These are phyloP conservation scores for Torulaspora indica DNA, from an alignment of 805 yeast genomes.

Conservation along the genomic window DNA sequence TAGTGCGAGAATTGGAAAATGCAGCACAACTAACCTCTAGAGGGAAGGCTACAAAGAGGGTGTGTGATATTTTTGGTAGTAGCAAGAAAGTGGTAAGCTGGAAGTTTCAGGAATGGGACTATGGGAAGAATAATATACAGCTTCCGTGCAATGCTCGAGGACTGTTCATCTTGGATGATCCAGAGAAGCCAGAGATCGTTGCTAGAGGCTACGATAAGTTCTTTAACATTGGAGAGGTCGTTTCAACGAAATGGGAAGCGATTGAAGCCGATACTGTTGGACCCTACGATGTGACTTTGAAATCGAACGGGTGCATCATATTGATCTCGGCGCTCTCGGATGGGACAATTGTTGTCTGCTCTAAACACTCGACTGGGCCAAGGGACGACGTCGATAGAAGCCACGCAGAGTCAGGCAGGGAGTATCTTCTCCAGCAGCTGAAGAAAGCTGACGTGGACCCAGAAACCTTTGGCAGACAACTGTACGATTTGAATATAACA, in stretches of 20 bases:
- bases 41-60: slow-evolving; percentile 34
- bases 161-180: slow-evolving; percentile 50
- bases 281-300: slow-evolving; percentile 74
- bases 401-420: slow-evolving; percentile 73
- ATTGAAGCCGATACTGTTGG: slow-evolving; percentile 53
- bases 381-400: slow-evolving; percentile 50
- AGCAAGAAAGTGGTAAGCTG: slow-evolving; percentile 44
- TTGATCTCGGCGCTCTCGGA: slow-evolving; percentile 71
- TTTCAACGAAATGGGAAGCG: slow-evolving; percentile 46
- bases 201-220: slow-evolving; percentile 93
- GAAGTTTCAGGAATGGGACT: slow-evolving; percentile 92
- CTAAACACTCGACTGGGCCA: slow-evolving; percentile 83
- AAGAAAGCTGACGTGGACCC: slow-evolving; percentile 37
- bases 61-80: slow-evolving; percentile 29
- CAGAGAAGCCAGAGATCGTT: slow-evolving; percentile 43
- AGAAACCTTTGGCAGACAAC: slow-evolving; percentile 49
- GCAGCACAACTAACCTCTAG: slow-evolving; percentile 24
- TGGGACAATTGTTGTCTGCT: slow-evolving; percentile 79
- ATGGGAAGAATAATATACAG: slow-evolving; percentile 47
- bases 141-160: slow-evolving; percentile 84
- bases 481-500: slow-evolving; percentile 55
- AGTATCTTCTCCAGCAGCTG: slow-evolving; percentile 53
- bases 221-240: slow-evolving; percentile 71
- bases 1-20: slow-evolving; percentile 22
- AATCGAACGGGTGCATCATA: slow-evolving; percentile 92